A percentile compares a stretch with the other conserved stretches of the same genome.
phyloP scores from a whole-genome alignment of 805 yeast species.

The Pichia sporocuriosa region DNA sequence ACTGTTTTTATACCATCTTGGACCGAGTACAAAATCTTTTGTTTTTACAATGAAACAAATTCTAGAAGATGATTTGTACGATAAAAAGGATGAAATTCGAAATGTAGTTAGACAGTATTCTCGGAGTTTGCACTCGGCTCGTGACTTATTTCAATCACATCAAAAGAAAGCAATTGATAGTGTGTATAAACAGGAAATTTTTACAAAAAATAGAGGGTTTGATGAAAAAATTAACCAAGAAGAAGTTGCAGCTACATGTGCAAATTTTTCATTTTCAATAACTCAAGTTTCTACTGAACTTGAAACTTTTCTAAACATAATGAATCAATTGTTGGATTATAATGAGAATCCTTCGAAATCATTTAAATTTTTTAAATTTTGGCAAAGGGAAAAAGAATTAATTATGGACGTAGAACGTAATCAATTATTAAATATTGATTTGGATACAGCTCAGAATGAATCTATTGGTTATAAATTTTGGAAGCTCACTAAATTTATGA shows the following conservation, averaged over 20 bases:
- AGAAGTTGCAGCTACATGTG: constrained; percentile 79
- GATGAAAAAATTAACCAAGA: constrained; percentile 55
- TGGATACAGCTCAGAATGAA: constrained; percentile 14
- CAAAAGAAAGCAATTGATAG: constrained; percentile 51
- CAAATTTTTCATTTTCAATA: constrained; percentile 63
- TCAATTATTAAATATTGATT: constrained; percentile 3
- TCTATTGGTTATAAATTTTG: constrained; percentile 35
- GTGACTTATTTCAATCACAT: constrained; percentile 47
- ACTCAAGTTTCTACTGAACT: constrained; percentile 58
- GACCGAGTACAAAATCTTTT: constrained; percentile 67
- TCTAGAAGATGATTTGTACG: constrained; percentile 53
- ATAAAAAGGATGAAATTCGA: constrained; percentile 31
- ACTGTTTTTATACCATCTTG: constrained; percentile 57
- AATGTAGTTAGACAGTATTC: constrained; percentile 37
- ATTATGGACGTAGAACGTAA: constrained; percentile 11
- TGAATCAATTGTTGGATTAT: constrained; percentile 27
- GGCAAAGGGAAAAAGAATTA: constrained; percentile 29
- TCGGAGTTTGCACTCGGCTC: constrained; percentile 43
- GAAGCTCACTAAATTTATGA: constrained; percentile 44
- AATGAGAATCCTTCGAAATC: constrained; percentile 20
- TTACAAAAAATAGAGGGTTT: constrained; percentile 33
- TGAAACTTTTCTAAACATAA: constrained; percentile 36
- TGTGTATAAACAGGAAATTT: constrained; percentile 51
- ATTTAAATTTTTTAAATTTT: constrained; percentile 50
- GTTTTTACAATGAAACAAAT: constrained; percentile 58